Conservation (phyloP, 352 stramenopile species). For the Elongisporangium prolatum region DNA sequence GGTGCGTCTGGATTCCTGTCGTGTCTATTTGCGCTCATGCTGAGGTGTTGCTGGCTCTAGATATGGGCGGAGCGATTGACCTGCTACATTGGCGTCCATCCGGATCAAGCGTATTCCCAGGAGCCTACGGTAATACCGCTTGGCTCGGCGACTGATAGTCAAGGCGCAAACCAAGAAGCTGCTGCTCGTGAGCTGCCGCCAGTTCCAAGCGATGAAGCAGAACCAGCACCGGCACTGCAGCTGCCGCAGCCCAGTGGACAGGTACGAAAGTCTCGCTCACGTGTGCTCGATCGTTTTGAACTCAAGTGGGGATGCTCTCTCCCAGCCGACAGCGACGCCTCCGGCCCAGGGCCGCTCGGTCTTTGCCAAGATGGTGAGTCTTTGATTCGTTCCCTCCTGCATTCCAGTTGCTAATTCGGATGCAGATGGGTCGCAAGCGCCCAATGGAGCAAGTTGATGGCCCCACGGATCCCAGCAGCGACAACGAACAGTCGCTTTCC, state of each 20-base stretch:
- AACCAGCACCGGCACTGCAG: background rate
- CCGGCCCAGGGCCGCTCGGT: conserved; percentile 10
- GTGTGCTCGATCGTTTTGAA: conserved; percentile 1
- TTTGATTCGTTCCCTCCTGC: background rate
- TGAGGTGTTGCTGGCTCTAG: conserved; percentile 13
- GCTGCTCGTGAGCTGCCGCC: background rate
- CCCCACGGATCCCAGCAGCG: background rate
- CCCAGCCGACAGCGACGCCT: conserved; percentile 12
- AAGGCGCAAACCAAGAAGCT: background rate
- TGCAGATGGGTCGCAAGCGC: conserved; percentile 30
- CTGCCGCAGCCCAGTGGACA: background rate
- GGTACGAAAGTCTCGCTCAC: conserved; percentile 8
- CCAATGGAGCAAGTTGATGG: conserved; percentile 32
- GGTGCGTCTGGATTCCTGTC: conserved; percentile 7
- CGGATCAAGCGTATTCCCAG: background rate
- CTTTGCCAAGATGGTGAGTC: conserved; percentile 30
- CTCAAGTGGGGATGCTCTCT: background rate
- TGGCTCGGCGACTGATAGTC: background rate
- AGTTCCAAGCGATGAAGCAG: conserved; percentile 3
- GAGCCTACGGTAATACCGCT: background rate
- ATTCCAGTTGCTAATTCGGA: too few relatives aligned
- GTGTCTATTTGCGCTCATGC: background rate
- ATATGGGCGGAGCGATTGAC: conserved; percentile 35
- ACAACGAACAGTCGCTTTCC: background rate
- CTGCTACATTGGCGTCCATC: conserved; percentile 23